Evolutionary conservation across 208 protist genomes (phyloP).

Genomic region (Trypanosoma scelopori): DNA sequence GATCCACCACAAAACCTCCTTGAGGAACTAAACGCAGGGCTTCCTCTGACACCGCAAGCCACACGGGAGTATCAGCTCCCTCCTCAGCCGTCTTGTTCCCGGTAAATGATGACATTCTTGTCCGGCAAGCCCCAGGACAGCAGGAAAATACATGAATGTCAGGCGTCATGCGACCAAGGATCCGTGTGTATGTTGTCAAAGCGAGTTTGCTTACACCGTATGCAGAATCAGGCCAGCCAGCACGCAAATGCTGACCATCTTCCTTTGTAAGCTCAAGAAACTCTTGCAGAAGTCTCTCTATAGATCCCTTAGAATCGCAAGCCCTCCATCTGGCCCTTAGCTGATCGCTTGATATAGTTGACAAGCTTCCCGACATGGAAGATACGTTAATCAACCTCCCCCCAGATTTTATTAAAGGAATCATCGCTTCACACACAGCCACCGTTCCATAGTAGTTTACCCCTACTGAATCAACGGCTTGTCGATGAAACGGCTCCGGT

Average conservation of each 20-base stretch:
- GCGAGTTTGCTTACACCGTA: conserved; percentile 49
- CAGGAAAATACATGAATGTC: conserved; percentile 35
- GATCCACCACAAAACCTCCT: conserved; percentile 25
- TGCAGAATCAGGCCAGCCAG: conserved; percentile 34
- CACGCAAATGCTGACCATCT: conserved; percentile 21
- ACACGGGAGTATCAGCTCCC: conserved; percentile 34
- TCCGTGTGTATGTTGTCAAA: conserved; percentile 29
- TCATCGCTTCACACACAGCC: conserved; percentile 28
- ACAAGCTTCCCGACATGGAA: conserved; percentile 21
- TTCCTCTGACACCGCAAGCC: conserved; percentile 28
- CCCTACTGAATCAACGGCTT: conserved; percentile 28
- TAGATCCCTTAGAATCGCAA: conserved; percentile 18
- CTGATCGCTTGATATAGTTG: conserved; percentile 16
- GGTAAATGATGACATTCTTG: conserved; percentile 23
- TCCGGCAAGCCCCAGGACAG: conserved; percentile 43
- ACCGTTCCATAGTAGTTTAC: conserved; percentile 38
- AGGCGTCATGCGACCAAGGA: conserved; percentile 18
- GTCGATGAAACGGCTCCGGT: conserved; percentile 29
- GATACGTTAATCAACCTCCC: conserved; percentile 40
- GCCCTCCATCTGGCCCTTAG: conserved; percentile 22
- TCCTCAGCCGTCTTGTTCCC: conserved; percentile 29
- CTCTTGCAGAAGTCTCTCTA: conserved; percentile 31
- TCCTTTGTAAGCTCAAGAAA: conserved; percentile 28
- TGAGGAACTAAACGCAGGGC: conserved; percentile 19
- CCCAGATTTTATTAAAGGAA: conserved; percentile 31